A percentile compares a stretch with the other conserved stretches of the same genome.
Conservation (phyloP, 768 basidiomycete species). For the Leccinum pellstonianum region DNA sequence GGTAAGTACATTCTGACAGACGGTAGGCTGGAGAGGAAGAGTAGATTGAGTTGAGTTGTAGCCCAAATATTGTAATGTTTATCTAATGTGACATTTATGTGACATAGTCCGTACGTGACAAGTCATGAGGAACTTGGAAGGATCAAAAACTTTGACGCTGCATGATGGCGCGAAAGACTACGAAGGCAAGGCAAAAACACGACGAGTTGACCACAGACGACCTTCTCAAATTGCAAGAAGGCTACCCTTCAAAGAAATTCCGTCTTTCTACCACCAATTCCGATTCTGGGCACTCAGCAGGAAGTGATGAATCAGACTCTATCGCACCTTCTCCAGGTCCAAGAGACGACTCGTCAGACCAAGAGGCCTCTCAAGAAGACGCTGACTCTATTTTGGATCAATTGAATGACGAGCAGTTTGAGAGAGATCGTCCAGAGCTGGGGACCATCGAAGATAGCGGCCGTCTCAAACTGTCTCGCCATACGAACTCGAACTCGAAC, state of each 20-base stretch:
- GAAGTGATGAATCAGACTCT: conserved; percentile 6
- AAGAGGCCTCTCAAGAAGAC: conserved; percentile 18
- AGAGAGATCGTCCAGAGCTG: background rate
- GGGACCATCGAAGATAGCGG: conserved; percentile 13
- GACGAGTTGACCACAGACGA: conserved; percentile 43
- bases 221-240: conserved; percentile 46
- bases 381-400: conserved; percentile 10
- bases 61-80: background rate
- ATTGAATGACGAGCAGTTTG: background rate
- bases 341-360: conserved; percentile 17
- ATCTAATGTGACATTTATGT: background rate
- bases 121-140: no score
- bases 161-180: background rate
- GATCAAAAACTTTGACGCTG: background rate
- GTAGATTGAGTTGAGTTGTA: background rate
- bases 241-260: conserved; percentile 38
- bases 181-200: conserved; percentile 20
- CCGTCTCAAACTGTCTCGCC: conserved; percentile 23
- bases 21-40: background rate
- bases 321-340: conserved; percentile 2
- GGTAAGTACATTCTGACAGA: background rate
- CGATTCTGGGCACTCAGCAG: background rate
- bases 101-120: conserved; percentile 4
- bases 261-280: conserved; percentile 8
- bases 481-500: conserved; percentile 17